These are phyloP conservation scores for Fusarium goolgardi DNA, from an alignment of 2,329 filamentous ascomycete species.

Conservation along the genomic window DNA sequence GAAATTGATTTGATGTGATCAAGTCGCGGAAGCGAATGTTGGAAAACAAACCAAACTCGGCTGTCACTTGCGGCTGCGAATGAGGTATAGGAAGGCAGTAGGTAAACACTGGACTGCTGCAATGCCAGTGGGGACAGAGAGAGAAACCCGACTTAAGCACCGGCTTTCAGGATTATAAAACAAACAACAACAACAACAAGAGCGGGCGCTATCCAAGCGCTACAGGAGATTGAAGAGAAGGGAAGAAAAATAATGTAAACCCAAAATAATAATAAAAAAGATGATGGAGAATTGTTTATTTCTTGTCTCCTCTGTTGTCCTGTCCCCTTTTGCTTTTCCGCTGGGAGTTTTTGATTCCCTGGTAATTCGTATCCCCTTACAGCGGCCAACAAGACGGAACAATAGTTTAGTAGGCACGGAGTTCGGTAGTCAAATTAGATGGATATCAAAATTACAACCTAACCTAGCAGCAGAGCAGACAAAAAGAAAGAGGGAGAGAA, in stretches of 20 bases:
- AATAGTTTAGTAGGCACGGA: not conserved
- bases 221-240: conserved; percentile 11
- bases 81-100: not conserved
- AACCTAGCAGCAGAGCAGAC: conserved; percentile 14
- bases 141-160: conserved; percentile 21
- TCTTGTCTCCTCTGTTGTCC: conserved; percentile 19
- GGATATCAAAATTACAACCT: conserved; percentile 17
- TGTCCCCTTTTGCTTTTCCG: conserved; percentile 23
- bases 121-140: conserved; percentile 29
- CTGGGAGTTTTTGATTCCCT: conserved; percentile 19
- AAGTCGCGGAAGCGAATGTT: conserved; percentile 27
- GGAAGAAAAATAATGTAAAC: not conserved
- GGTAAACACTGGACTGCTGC: conserved; percentile 1
- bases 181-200: not conserved
- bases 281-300: conserved; percentile 17
- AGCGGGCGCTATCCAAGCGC: conserved; percentile 21
- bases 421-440: conserved; percentile 13
- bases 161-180: conserved; percentile 38
- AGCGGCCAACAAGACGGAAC: conserved; percentile 26
- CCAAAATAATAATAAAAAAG: conserved; percentile 6
- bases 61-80: conserved; percentile 35
- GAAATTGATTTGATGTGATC: conserved; percentile 9
- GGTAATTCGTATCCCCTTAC: conserved; percentile 21
- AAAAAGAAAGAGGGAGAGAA: conserved; percentile 14
- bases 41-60: conserved; percentile 32